Conservation (phyloP, 345 rosid genomes). For the Psidium friedrichsthalianum region DNA sequence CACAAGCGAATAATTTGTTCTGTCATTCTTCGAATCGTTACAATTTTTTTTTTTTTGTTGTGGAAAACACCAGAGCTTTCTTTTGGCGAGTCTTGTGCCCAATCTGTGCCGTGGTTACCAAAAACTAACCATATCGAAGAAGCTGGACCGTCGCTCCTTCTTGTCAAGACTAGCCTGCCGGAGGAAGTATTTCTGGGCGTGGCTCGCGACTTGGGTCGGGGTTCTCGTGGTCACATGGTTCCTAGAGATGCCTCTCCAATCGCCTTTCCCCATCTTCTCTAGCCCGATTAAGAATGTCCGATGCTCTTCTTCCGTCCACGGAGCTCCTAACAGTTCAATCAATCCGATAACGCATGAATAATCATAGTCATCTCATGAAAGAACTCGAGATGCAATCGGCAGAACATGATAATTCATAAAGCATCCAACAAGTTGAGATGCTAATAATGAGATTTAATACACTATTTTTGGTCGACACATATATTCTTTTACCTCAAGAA, state of each 20-base stretch:
- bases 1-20: background rate
- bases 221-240: slow-evolving; percentile 54
- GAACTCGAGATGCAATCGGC: background rate
- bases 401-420: background rate
- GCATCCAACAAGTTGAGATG: background rate
- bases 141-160: slow-evolving; percentile 55
- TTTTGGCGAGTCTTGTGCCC: background rate
- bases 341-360: background rate
- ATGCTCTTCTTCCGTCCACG: slow-evolving; percentile 76
- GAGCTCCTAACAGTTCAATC: slow-evolving; percentile 24
- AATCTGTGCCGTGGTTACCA: background rate
- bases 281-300: slow-evolving; percentile 37
- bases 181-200: slow-evolving; percentile 66
- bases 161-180: slow-evolving; percentile 32
- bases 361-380: background rate
- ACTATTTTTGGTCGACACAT: background rate
- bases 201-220: slow-evolving; percentile 71
- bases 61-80: background rate
- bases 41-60: background rate
- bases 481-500: background rate
- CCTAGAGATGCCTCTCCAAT: slow-evolving; percentile 67
- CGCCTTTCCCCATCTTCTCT: slow-evolving; percentile 58
- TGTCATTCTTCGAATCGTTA: background rate
- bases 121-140: slow-evolving; percentile 40
- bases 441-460: background rate